Conservation (phyloP, 805 yeast genomes). For the Saccharomycopsis javanensis region DNA sequence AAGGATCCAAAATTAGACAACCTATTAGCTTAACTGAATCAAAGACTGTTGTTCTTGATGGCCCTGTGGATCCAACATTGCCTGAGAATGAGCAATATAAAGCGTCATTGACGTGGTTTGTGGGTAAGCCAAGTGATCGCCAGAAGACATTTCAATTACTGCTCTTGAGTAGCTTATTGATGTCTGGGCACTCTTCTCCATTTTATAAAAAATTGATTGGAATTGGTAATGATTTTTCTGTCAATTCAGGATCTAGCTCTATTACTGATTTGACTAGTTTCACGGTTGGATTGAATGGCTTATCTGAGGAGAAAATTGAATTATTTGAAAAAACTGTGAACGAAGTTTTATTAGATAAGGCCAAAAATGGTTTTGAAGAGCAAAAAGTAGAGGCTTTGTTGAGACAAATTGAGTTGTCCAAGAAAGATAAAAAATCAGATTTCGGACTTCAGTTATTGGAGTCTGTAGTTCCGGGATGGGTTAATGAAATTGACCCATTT, state of each 20-base stretch:
- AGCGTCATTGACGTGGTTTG: conserved; percentile 79
- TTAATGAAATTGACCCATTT: conserved; percentile 72
- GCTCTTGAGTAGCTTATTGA: conserved; percentile 56
- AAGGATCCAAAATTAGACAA: conserved; percentile 20
- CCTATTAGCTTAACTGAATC: conserved; percentile 39
- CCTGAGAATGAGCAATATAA: conserved; percentile 63
- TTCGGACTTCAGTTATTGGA: conserved; percentile 76
- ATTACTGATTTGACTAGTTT: conserved; percentile 69
- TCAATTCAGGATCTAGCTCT: conserved; percentile 80
- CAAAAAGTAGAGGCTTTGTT: conserved; percentile 73
- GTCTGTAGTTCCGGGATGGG: conserved; percentile 76
- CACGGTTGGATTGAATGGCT: conserved; percentile 79
- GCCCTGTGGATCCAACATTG: conserved; percentile 76
- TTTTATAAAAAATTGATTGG: conserved; percentile 80
- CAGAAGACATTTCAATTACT: conserved; percentile 67
- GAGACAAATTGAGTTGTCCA: conserved; percentile 75
- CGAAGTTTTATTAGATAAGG: conserved; percentile 37
- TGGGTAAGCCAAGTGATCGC: conserved; percentile 61
- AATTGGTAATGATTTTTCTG: conserved; percentile 73
- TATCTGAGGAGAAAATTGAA: conserved; percentile 37
- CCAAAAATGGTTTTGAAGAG: conserved; percentile 39
- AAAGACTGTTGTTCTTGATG: conserved; percentile 35
- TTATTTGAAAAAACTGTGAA: conserved; percentile 39
- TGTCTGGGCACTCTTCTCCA: conserved; percentile 90
- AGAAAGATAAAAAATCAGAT: conserved; percentile 81